Percentiles rank a stretch among this genome's conserved stretches.
phyloP scores from a whole-genome alignment of 2,329 filamentous ascomycete species.

The Trichoderma sp. region DNA sequence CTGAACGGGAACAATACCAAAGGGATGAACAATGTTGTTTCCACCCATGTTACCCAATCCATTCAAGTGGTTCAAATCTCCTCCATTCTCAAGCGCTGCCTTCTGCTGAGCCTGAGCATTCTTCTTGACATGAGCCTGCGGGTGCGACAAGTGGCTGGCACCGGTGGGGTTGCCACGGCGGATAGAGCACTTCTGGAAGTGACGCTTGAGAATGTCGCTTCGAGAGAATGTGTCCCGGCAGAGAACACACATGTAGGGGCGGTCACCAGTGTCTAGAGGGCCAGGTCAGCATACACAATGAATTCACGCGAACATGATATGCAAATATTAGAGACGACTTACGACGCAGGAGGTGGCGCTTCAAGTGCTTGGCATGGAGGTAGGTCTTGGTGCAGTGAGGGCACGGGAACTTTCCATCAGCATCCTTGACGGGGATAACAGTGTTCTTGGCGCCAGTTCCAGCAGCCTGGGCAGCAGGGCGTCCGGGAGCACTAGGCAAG shows the following conservation, averaged over 20 bases:
- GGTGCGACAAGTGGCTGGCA: constrained; percentile 90
- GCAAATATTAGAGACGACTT: constrained; percentile 52
- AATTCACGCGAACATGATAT: constrained; percentile 25
- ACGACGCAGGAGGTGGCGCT: constrained; percentile 95
- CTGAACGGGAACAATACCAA: constrained; percentile 57
- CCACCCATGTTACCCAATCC: constrained; percentile 60
- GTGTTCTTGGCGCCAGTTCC: constrained; percentile 75
- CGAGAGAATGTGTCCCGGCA: constrained; percentile 98
- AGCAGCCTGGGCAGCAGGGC: constrained; percentile 72
- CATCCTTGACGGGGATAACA: constrained; percentile 89
- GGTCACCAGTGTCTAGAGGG: constrained; percentile 83
- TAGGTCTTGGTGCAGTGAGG: constrained; percentile 99
- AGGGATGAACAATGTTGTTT: constrained; percentile 60
- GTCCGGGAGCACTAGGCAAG: constrained; percentile 83
- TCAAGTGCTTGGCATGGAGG: constrained; percentile 93
- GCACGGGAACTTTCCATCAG: constrained; percentile 96
- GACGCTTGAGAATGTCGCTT: constrained; percentile 96
- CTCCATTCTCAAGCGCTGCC: constrained; percentile 54
- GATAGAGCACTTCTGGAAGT: constrained; percentile 99
- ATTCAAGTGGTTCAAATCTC: constrained; percentile 61
- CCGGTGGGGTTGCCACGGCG: constrained; percentile 94
- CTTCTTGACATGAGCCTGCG: constrained; percentile 86
- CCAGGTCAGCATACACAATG: neutral
- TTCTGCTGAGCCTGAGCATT: constrained; percentile 64
- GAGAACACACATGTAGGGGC: constrained; percentile 96